Evolutionary conservation across 768 basidiomycete genomes (phyloP), one percentile per base, ranked within the genome.

Genomic region (Rhodocollybia butyracea): DNA sequence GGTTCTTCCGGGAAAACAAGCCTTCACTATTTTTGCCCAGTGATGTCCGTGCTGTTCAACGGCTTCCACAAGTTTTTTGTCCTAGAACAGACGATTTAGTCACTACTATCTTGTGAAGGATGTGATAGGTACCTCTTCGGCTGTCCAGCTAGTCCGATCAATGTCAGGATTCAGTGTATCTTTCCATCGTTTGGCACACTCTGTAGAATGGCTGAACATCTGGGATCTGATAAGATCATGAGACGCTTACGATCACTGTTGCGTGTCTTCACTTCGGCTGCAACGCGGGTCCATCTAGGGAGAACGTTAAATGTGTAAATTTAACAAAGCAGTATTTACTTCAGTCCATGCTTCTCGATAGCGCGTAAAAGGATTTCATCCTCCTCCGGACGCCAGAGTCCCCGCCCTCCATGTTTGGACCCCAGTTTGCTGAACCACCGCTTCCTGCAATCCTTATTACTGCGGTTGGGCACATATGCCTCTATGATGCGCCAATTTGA

Each of bases 371-470:
- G 75, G 64, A n/a, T n/a, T n/a, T 81, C 79, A 57, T 84, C 82
- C 63, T 84, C 82, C 47, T 82, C 81, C 8, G 79, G 76, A 5
- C 80, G 73, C 82, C 82, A 84, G 8, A 80, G n/a, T n/a, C n/a
- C n/a, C n/a, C 80, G 34, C 82, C 82, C 64, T 83, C 82, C 26
- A 80, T 78, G 24, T 80, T 63, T 80, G 77, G 24, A 82, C 79
- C 63, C 80, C 78, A 12, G 82, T 69, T 81, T 83, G 1, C 81
- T 80, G 58, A 82, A 82, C 81, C 81, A 84, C 12, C 82, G 73
- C 63, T 84, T 84, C 59, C 82, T 75, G 64, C 82, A 84, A 64
- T 84, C 82, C 61, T 84, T 84, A 72, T 84, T 84, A 21, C 80
- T 83, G 53, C 82, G 72, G 61, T 82, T 79, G 10, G 81, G 82